A percentile compares a stretch with the other conserved stretches of the same genome.
Evolutionary conservation across 306 rosid genomes (phyloP).

Genomic region (Citrullus amarus): DNA sequence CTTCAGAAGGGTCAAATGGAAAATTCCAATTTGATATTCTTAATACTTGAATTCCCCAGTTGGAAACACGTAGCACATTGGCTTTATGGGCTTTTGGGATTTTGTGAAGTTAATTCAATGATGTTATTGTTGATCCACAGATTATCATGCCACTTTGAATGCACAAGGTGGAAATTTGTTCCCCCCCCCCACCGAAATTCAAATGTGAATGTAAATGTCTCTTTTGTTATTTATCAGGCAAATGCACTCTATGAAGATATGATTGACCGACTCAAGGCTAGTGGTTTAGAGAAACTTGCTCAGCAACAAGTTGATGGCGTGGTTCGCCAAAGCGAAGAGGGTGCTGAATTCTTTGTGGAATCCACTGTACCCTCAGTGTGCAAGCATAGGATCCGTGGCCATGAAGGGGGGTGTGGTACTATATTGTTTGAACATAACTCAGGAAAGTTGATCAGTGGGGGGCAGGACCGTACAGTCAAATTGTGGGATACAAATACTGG

Average conservation of each 20-base stretch:
- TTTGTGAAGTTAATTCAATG: background rate
- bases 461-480: slow-evolving; percentile 81
- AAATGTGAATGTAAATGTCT: slow-evolving; percentile 1
- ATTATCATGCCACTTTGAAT: background rate
- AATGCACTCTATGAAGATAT: slow-evolving; percentile 87
- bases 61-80: background rate
- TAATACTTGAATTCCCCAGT: background rate
- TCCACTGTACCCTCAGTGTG: slow-evolving; percentile 60
- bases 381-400: slow-evolving; percentile 61
- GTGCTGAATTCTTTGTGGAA: slow-evolving; percentile 80
- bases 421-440: slow-evolving; percentile 69
- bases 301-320: slow-evolving; percentile 95
- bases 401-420: slow-evolving; percentile 94
- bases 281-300: slow-evolving; percentile 85
- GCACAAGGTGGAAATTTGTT: background rate
- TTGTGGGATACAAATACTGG: slow-evolving; percentile 86
- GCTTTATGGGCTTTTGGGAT: no score
- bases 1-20: background rate
- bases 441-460: slow-evolving; percentile 71
- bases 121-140: background rate
- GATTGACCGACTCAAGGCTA: slow-evolving; percentile 58
- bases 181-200: background rate
- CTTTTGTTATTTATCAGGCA: slow-evolving; percentile 38
- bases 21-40: background rate
- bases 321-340: slow-evolving; percentile 91